Base-by-base conservation (phyloP, 2,329 filamentous ascomycete genomes). In the Exophiala mesophila region DNA sequence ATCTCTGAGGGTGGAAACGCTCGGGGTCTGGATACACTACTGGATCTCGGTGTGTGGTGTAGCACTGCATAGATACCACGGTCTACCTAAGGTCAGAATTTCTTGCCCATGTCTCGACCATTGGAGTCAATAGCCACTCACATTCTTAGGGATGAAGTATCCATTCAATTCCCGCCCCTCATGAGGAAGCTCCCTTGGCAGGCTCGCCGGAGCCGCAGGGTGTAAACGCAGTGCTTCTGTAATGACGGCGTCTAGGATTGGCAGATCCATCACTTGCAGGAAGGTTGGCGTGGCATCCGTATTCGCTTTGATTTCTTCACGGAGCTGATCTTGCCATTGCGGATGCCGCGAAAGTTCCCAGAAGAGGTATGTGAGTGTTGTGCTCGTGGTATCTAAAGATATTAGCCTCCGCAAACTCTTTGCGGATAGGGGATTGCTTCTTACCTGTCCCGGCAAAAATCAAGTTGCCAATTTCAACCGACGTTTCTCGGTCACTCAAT, bases 151-250 rank as follows among this genome's bases (percentile, higher is more conserved):
- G 20, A 49, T 29, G 18, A 17, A 38, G 16, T 24, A 16, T 7
- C 46, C 46, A 26, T 39, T 39, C 26, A 49, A 12, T 21, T 12
- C 30, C 32, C 23, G n/a, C 3, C 42, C 38, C 5, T 39, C 42
- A 3, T 15, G 10, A 2, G 46, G 42, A 4, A 34, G 23, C 18
- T 32, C 41, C 31, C 45, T 39, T 19, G 36, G 45, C 6, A 45
- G 33, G 20, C 38, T 45, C 12, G 41, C 41, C 5, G 45, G 42
- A 6, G 44, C 44, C 5, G 44, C 40, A 2, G 43, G 64, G 57
- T 80, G 76, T 2, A 80, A 63, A 16, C 78, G 73, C 8, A 82
- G 62, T 1, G 77, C 78, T 56, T 82, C 78, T 59, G 74, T 74
- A 13, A 80, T 55, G 6, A 78, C 68, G 4, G 77, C 76, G 45